Evolutionary conservation across 2,329 filamentous ascomycete genomes (phyloP), one percentile per base, ranked within the genome.

Genomic region (Chaetomiaceae sp.): DNA sequence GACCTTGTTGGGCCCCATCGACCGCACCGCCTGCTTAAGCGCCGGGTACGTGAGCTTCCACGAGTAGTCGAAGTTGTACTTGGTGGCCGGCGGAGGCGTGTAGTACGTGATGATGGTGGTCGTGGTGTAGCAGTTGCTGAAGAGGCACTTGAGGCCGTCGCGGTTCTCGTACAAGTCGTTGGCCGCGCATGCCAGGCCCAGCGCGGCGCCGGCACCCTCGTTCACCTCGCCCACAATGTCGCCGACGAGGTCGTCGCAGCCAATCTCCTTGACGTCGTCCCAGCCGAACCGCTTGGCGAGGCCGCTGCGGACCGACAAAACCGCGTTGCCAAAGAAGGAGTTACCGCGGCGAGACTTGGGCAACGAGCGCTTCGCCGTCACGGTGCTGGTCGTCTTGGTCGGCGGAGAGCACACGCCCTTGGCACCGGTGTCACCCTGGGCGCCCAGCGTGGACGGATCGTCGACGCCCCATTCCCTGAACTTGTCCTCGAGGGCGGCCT

Each of bases 1-100:
- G 6, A 29, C 29, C 22, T 33, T 53, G 36, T 33, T 20, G 36
- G 31, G 19, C 12, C 27, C 36, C 27, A 17, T 9, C 25, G 17
- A 29, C 43, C 14, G n/a, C 36, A 33, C 19, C n/a, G 23, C 11
- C 43, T 33, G 43, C 20, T 47, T 19, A 29, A 44, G 27, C 1
- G 37, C 19, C 19, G 44, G 38, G 34, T 37, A 44, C 7, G 37
- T 53, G 19, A 53, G 4, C 51, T 14, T 42, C 44, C 44, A 53
- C 3, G 36, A 29, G 27, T 53, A 53, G 19, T 43, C 31, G 37
- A 53, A 48, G 44, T 47, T 44, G 44, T 48, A 53, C 37, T 40
- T 46, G 37, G 51, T 47, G 4, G 36, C 44, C 19, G 48, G 48
- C 8, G 49, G 49, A 22, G 40, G 49, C 20, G 51, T 47, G 36